These are phyloP conservation scores for Daedalea quercina DNA, from an alignment of 768 basidiomycete genomes.

Conservation along the genomic window DNA sequence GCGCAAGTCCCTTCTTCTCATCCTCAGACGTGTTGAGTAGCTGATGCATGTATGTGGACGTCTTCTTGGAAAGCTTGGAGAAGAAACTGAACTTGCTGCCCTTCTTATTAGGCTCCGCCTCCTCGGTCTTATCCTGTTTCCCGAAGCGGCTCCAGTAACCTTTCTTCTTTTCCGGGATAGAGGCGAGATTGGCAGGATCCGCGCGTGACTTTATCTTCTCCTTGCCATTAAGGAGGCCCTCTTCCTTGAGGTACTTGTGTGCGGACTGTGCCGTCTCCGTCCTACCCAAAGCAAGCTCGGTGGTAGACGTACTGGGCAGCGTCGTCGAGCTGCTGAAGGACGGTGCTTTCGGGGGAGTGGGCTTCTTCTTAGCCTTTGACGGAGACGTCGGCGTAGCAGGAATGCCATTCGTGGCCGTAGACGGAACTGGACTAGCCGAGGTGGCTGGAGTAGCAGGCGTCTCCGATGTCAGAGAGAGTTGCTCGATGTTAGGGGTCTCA, in stretches of 20 bases:
- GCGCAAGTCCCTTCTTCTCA: constrained; percentile 43
- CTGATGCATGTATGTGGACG: constrained; percentile 55
- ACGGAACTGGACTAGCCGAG: constrained; percentile 9
- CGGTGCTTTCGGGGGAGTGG: neutral
- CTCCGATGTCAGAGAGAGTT: constrained; percentile 8
- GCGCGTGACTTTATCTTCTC: constrained; percentile 67
- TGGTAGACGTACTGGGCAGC: constrained; percentile 29
- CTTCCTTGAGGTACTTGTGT: constrained; percentile 57
- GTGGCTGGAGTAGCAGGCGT: constrained; percentile 10
- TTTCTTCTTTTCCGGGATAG: constrained; percentile 35
- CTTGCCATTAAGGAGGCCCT: constrained; percentile 41
- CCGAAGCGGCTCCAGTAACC: constrained; percentile 48
- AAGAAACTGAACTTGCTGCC: constrained; percentile 54
- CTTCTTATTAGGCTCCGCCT: constrained; percentile 31
- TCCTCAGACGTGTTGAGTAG: constrained; percentile 51
- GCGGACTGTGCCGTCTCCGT: constrained; percentile 60
- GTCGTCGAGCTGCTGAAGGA: constrained; percentile 15
- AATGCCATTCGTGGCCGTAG: constrained; percentile 2
- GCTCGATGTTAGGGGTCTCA: constrained; percentile 1
- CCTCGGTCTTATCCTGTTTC: constrained; percentile 29
- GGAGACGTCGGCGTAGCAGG: constrained; percentile 5
- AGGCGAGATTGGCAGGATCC: constrained; percentile 46
- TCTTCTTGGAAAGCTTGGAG: constrained; percentile 51
- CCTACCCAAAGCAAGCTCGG: constrained; percentile 35
- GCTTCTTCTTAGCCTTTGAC: constrained; percentile 16